Percentiles rank a stretch among this genome's conserved stretches.
Evolutionary conservation across 2,329 filamentous ascomycete species (phyloP).

Genomic region (Elsinoe perseae): DNA sequence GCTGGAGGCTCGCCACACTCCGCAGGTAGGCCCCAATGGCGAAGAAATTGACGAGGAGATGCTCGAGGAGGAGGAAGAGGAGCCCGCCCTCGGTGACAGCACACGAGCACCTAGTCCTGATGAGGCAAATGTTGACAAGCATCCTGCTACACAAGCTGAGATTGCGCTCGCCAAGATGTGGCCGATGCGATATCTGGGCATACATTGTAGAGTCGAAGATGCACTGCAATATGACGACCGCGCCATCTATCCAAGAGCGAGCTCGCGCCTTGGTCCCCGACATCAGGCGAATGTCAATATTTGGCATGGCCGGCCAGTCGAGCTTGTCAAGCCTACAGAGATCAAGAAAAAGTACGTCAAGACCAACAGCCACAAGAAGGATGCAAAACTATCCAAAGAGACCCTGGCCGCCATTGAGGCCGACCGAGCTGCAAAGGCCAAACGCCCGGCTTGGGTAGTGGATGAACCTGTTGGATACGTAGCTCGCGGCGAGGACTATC

Average conservation of each 20-base stretch:
- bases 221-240: conserved; percentile 94
- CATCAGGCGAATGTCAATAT: conserved; percentile 80
- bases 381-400: conserved; percentile 71
- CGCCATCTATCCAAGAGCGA: conserved; percentile 84
- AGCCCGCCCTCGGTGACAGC: conserved; percentile 50
- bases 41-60: conserved; percentile 57
- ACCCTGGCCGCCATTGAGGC: conserved; percentile 70
- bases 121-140: conserved; percentile 50
- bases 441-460: conserved; percentile 85
- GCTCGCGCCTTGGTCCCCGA: conserved; percentile 80
- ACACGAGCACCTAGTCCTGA: conserved; percentile 49
- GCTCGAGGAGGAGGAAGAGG: conserved; percentile 61
- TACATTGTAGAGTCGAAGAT: conserved; percentile 92
- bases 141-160: conserved; percentile 69
- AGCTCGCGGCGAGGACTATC: conserved; percentile 70
- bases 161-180: conserved; percentile 88
- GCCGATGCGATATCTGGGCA: conserved; percentile 92
- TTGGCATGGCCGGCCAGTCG: conserved; percentile 81
- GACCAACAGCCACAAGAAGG: conserved; percentile 58
- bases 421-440: conserved; percentile 70
- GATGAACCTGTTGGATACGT: conserved; percentile 86
- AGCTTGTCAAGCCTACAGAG: conserved; percentile 82
- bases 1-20: conserved; percentile 81
- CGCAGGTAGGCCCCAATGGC: conserved; percentile 52
- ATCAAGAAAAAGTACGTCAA: conserved; percentile 69